Base-by-base conservation (phyloP, 2,329 filamentous ascomycete genomes). In the Xylariaceae sp. region DNA sequence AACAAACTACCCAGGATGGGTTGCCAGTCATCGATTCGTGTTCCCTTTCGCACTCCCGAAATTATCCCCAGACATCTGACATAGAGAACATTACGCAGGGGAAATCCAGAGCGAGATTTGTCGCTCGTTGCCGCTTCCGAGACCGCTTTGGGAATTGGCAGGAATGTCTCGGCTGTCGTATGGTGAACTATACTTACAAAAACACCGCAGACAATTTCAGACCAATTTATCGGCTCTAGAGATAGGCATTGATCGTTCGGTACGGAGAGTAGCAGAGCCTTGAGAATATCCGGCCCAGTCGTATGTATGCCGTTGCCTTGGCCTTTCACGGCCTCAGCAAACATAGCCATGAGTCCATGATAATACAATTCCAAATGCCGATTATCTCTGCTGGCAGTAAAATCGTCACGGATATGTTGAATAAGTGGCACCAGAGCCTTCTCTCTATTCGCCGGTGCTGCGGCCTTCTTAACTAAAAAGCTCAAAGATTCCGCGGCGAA, bases 401-500 rank as follows among this genome's bases (percentile, higher is more conserved):
- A 75, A 65, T 95, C 89, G 8, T 81, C 73, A 48, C 89, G 81
- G 1, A 87, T 84, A 70, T 91, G 86, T 9, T 79, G 74, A 2
- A 95, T 74, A n/a, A 96, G 84, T 9, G 78, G 72, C 9, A 81
- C 76, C 37, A 99, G 76, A 0, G 90, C 83, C 30, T 77, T 81
- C 61, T 92, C 87, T 62, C 89, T 85, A 60, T 89, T 83, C 53
- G 89, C 89, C 2, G 85, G 80, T 12, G 87, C 80, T 2, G 88
- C 91, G 5, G 91, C 88, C 73, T 96, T 97, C 66, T 90, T 87
- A 26, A 99, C 80, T 26, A 99, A 76, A 67, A 97, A 99, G 62
- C 91, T 96, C 74, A 99, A 80, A 2, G 94, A 89, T 73, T 99
- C 94, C 30, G 94, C 94, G 9, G 92, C 89, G 71, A 97, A 99